Base-by-base conservation (phyloP, 371 early-diverging fungal species). In the Chytridium lagenaria region DNA sequence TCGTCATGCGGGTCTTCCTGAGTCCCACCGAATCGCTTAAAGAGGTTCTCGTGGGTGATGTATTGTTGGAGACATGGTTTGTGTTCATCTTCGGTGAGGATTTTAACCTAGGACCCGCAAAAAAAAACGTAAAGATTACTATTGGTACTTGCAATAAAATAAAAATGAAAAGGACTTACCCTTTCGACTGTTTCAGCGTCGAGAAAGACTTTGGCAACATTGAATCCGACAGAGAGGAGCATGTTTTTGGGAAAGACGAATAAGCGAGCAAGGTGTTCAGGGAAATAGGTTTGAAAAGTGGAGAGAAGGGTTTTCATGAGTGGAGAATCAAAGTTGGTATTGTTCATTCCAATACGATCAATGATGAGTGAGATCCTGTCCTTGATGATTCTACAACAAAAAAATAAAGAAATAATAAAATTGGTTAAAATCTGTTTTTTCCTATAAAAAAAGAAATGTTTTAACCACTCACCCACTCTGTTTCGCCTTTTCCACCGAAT, bases 171-270 rank as follows among this genome's bases (percentile, higher is more conserved):
- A 19, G 12, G 19, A 44, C 44, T 44, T 44, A 80, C 72, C 59
- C 77, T 74, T 10, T 69, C 68, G 5, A 77, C 59, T 26, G 81
- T 81, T 1, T 49, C 72, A 1, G 77, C 71, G 39, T 78, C 78
- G 34, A 81, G 26, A 61, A 75, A 77, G 51, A 77, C 67, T 3
- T 59, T 37, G 22, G 75, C 70, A 39, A 81, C 68, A 1, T 81
- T 81, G 69, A 66, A 79, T 0, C 57, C 71, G 51, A 77, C 74
- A 69, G 67, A 73, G 38, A 81, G 63, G 49, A 79, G 23, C 51
- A 72, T 69, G 71, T 74, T 77, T 26, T 77, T 75, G 15, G 81
- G 81, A 59, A 81, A 81, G 12, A 81, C 50, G 59, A 70, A 77
- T 61, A 79, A 65, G 16, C 72, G 40, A 12, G 57, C 71, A 49